Conservation (phyloP, 208 protist species). For the Blastocrithidia nonstop region DNA sequence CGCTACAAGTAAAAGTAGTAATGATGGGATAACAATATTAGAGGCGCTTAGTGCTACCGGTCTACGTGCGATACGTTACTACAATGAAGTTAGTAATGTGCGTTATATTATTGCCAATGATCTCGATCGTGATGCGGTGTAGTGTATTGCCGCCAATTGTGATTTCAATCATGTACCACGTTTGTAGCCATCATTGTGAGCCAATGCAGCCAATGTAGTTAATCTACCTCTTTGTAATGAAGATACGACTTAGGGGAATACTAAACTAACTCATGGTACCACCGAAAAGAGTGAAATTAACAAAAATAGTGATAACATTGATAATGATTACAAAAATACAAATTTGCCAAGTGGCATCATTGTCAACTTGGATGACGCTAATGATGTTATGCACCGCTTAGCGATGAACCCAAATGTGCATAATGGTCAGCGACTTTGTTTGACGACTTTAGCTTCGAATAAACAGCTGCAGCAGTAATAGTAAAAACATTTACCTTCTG, state of each 20-base stretch:
- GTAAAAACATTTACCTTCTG: neutral
- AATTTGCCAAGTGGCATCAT: conserved; percentile 49
- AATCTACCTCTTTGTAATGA: conserved; percentile 1
- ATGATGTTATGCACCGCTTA: conserved; percentile 80
- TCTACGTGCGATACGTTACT: conserved; percentile 95
- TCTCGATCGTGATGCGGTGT: conserved; percentile 88
- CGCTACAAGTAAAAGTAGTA: too few species aligned
- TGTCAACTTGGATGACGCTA: conserved; percentile 89
- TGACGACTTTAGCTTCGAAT: conserved; percentile 3
- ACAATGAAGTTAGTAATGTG: conserved; percentile 92
- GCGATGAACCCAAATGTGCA: conserved; percentile 39
- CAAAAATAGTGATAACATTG: neutral
- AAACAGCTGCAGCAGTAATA: neutral
- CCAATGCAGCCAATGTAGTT: conserved; percentile 35
- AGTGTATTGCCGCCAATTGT: conserved; percentile 91
- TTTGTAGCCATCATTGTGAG: conserved; percentile 25
- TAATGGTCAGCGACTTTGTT: conserved; percentile 23
- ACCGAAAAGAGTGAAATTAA: too few species aligned
- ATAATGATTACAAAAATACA: neutral
- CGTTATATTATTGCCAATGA: conserved; percentile 97
- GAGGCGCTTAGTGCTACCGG: conserved; percentile 97
- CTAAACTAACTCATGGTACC: neutral
- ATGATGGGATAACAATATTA: conserved; percentile 86
- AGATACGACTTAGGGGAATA: neutral
- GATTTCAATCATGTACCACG: conserved; percentile 86